A percentile compares a stretch with the other conserved stretches of the same genome.
Evolutionary conservation across 23 red algal species (phyloP).

Genomic region (Gracilaria gracilis): DNA sequence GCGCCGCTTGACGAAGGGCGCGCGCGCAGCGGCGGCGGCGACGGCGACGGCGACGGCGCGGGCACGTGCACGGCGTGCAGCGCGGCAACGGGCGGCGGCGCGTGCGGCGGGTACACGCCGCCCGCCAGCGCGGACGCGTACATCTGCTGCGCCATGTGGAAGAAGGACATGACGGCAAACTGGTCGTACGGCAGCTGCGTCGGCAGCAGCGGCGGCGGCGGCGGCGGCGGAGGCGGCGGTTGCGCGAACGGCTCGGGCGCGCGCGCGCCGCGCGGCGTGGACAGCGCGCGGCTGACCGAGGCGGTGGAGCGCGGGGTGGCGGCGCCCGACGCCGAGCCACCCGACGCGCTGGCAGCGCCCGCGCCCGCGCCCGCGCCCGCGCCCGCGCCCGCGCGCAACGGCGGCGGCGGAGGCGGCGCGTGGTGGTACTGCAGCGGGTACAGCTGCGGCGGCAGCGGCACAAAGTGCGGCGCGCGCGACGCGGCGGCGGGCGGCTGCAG

Average conservation of each 20-base stretch:
- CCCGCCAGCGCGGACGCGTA: slow-evolving; percentile 7
- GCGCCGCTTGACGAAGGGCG: too few species aligned
- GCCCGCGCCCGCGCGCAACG: too few species aligned
- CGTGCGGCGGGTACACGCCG: neutral
- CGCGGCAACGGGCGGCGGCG: neutral
- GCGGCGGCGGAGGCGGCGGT: neutral
- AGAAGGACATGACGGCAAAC: slow-evolving; percentile 44
- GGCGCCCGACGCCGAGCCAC: neutral
- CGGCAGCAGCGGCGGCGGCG: neutral
- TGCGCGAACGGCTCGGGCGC: too few species aligned
- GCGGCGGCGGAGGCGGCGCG: neutral
- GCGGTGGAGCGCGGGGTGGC: slow-evolving; percentile 15
- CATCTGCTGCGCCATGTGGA: slow-evolving; percentile 40
- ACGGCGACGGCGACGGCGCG: neutral
- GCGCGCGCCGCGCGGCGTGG: too few species aligned
- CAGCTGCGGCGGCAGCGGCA: slow-evolving; percentile 31
- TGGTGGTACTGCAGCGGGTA: slow-evolving; percentile 35
- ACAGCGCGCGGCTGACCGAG: neutral
- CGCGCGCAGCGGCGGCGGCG: neutral
- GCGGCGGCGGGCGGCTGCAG: neutral
- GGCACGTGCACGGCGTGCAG: neutral
- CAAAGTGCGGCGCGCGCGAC: neutral
- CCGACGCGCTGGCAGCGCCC: too few species aligned
- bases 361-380: too few species aligned
- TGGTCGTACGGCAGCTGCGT: slow-evolving; percentile 4